A percentile compares a stretch with the other conserved stretches of the same genome.
Conservation (phyloP, 495 filamentous ascomycete genomes). For the Hypoxylon fuscum region DNA sequence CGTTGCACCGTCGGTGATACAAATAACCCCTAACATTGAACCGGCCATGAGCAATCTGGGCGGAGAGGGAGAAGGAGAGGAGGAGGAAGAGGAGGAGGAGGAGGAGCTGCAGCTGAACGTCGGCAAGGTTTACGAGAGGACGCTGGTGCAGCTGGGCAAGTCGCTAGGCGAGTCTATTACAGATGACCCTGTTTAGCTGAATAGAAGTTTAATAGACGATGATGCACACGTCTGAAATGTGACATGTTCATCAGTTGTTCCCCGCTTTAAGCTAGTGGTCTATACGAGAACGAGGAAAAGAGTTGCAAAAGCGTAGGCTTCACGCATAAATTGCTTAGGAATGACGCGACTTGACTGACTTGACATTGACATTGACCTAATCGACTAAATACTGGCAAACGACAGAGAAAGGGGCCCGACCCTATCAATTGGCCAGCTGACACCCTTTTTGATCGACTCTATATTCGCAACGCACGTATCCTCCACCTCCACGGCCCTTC, state of each 20-base stretch:
- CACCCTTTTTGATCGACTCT: constrained; percentile 5
- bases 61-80: constrained; percentile 26
- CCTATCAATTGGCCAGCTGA: constrained; percentile 14
- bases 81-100: constrained; percentile 54
- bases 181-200: constrained; percentile 9
- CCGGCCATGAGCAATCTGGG: constrained; percentile 18
- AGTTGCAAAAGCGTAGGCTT: neutral
- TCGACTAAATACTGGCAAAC: constrained; percentile 15
- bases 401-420: constrained; percentile 19
- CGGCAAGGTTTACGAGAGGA: constrained; percentile 79
- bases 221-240: too few species aligned
- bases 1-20: neutral
- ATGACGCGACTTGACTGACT: constrained; percentile 27
- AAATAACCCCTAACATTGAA: constrained; percentile 20
- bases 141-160: constrained; percentile 74
- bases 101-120: constrained; percentile 68
- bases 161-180: constrained; percentile 54
- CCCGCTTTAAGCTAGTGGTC: too few species aligned
- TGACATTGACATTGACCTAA: constrained; percentile 18
- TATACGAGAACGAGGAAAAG: too few species aligned
- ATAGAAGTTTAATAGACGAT: too few species aligned
- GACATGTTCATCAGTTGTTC: too few species aligned
- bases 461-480: constrained; percentile 7
- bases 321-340: neutral
- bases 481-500: neutral